A percentile compares a stretch with the other conserved stretches of the same genome.
These are phyloP conservation scores for Perkinsus olseni DNA, from an alignment of 169 alveolate species.

Conservation along the genomic window DNA sequence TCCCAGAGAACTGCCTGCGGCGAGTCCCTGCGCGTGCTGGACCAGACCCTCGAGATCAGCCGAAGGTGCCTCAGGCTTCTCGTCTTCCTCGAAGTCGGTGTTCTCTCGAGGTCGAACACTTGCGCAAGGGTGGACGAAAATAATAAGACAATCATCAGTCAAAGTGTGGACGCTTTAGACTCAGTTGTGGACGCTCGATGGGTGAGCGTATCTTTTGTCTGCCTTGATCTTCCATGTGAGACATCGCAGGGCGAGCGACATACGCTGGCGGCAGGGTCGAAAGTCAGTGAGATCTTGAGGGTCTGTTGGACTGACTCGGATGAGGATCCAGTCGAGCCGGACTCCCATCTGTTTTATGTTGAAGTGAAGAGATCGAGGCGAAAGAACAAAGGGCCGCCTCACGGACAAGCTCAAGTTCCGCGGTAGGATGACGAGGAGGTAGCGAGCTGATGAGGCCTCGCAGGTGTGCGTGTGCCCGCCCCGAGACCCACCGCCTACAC, in stretches of 20 bases:
- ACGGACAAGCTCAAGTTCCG: background rate
- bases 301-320: background rate
- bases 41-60: background rate
- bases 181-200: background rate
- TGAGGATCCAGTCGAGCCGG: background rate
- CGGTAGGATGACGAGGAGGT: background rate
- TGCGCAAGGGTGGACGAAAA: background rate
- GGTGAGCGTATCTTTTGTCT: background rate
- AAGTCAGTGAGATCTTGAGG: background rate
- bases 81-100: background rate
- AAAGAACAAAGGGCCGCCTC: too few species aligned
- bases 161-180: background rate
- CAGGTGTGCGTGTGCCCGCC: background rate
- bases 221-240: background rate
- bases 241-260: background rate
- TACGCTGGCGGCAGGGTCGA: background rate
- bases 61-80: background rate
- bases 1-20: background rate
- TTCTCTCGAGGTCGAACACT: background rate
- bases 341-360: background rate
- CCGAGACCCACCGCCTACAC: background rate
- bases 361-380: background rate
- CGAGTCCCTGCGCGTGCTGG: background rate
- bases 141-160: background rate
- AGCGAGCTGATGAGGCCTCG: background rate